These are phyloP conservation scores for Ordospora pajunii DNA, from an alignment of 371 early-diverging fungal genomes.

Conservation along the genomic window DNA sequence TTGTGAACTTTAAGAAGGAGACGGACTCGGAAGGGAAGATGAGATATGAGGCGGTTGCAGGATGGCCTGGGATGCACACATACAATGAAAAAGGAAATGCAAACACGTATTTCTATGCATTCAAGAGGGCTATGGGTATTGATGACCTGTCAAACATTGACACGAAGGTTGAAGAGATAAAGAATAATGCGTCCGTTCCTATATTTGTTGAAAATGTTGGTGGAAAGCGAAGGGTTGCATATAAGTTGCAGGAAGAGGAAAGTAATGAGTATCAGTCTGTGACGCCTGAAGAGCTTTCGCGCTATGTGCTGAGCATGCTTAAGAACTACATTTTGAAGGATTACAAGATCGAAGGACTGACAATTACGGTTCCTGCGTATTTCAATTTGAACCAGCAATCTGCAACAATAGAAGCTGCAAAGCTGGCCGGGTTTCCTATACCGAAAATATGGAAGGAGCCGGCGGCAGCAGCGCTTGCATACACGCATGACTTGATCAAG, in stretches of 20 bases:
- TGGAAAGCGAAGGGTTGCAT: conserved; percentile 34
- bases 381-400: conserved; percentile 61
- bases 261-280: conserved; percentile 72
- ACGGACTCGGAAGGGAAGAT: conserved; percentile 64
- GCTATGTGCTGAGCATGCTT: conserved; percentile 87
- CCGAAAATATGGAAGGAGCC: conserved; percentile 66
- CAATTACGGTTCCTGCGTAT: conserved; percentile 62
- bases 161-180: conserved; percentile 66
- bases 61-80: conserved; percentile 78
- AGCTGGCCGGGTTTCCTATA: conserved; percentile 51
- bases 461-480: conserved; percentile 91
- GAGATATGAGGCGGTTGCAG: conserved; percentile 59
- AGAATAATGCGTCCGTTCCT: conserved; percentile 46
- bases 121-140: conserved; percentile 82
- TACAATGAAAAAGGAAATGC: conserved; percentile 78
- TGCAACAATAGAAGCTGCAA: conserved; percentile 58
- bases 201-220: conserved; percentile 19
- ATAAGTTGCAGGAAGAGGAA: conserved; percentile 66
- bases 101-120: conserved; percentile 79
- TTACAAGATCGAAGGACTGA: conserved; percentile 42
- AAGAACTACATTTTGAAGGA: conserved; percentile 65
- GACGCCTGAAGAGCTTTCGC: conserved; percentile 84
- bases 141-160: conserved; percentile 62
- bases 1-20: conserved; percentile 77
- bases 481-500: conserved; percentile 65